Base-by-base conservation (phyloP, 352 stramenopile species). In the Elongisporangium anandrum region DNA sequence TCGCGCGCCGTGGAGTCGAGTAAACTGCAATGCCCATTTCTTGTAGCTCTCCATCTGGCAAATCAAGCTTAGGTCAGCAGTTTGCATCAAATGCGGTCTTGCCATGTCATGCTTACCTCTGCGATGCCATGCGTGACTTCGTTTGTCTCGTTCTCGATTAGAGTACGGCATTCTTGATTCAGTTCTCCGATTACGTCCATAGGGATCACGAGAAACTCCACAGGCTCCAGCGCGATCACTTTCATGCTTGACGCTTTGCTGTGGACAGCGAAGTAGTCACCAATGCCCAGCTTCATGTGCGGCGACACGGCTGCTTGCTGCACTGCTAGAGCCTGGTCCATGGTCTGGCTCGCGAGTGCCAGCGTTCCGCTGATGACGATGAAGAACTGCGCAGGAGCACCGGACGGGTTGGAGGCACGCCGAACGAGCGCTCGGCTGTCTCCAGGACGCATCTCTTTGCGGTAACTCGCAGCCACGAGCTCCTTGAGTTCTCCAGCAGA, bases 1-100 rank as follows among this genome's bases (percentile, higher is more conserved):
- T 54, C 34, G 9, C 10, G 78, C 74, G 13, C 85, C 69, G 1
- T 55, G 71, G 1, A 81, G 67, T 1, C 87, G 53, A 45, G 70
- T 74, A 60, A 87, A 91, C 54, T 89, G 80, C 16, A 89, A 61
- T 0, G 84, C 73, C 79, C 84, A 93, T 48, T 79, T 77, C 56
- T 86, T 90, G 57, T 86, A 91, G 58, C 79, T 93, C 52, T 87
- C 79, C 15, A 75, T 82, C 77, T n/a, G n/a, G n/a, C n/a, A n/a
- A n/a, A n/a, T n/a, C n/a, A n/a, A n/a, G n/a, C n/a, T n/a, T n/a
- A n/a, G n/a, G n/a, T n/a, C n/a, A n/a, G n/a, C n/a, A n/a, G n/a
- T n/a, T n/a, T n/a, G n/a, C n/a, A n/a, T n/a, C n/a, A n/a, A n/a
- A n/a, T n/a, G n/a, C n/a, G n/a, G n/a, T n/a, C n/a, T n/a, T n/a